A percentile compares a stretch with the other conserved stretches of the same genome.
Evolutionary conservation across 352 stramenopile species (phyloP).

Genomic region (Phytophthora tentaculata): DNA sequence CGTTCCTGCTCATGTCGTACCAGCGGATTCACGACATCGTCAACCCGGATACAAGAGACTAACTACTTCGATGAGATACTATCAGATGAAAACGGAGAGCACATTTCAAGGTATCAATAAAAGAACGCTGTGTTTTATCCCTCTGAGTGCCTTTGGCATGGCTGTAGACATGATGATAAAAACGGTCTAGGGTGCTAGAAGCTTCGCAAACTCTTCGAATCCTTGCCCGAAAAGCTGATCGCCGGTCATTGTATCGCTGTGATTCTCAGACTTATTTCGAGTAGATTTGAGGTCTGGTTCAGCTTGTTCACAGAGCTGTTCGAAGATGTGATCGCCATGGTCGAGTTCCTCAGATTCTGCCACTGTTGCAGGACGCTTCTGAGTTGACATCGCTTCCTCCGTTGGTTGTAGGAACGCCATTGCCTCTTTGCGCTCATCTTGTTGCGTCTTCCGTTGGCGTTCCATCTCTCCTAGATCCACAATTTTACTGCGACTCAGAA

Average conservation of each 20-base stretch:
- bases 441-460: constrained; percentile 40
- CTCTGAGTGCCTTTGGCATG: constrained; percentile 6
- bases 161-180: constrained; percentile 2
- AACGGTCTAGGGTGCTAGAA: constrained; percentile 43
- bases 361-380: neutral
- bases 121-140: constrained; percentile 11
- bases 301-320: constrained; percentile 79
- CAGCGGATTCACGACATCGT: constrained; percentile 84
- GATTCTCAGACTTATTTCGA: neutral
- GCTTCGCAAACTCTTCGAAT: constrained; percentile 58
- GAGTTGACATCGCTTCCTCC: constrained; percentile 6
- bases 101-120: constrained; percentile 12
- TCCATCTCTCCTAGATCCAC: constrained; percentile 71
- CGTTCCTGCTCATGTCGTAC: constrained; percentile 87
- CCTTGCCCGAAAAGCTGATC: constrained; percentile 55
- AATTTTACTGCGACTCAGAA: constrained; percentile 82
- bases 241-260: constrained; percentile 17
- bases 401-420: constrained; percentile 37
- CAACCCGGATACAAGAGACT: constrained; percentile 55
- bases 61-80: too few relatives aligned
- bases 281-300: constrained; percentile 69
- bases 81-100: neutral
- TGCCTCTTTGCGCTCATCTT: constrained; percentile 34
- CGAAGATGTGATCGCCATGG: constrained; percentile 75
- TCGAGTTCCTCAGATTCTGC: constrained; percentile 46